These are phyloP conservation scores for Dictyostelium brefeldianum DNA, from an alignment of 78 protist species.

Conservation along the genomic window DNA sequence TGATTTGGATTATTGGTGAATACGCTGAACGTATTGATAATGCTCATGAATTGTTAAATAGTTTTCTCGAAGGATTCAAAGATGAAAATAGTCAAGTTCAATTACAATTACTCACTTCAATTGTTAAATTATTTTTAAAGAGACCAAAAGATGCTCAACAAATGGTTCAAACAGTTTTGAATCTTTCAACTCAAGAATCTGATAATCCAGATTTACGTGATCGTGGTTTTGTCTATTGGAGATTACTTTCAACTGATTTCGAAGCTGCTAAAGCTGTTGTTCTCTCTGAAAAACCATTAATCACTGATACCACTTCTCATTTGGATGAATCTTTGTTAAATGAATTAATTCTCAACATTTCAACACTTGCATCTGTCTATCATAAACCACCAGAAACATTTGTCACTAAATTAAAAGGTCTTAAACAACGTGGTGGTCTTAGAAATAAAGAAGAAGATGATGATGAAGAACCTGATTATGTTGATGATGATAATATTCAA, in stretches of 20 bases:
- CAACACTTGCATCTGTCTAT: constrained; percentile 97
- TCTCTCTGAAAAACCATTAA: constrained; percentile 94
- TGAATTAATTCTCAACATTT: constrained; percentile 93
- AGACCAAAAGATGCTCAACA: constrained; percentile 95
- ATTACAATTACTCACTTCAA: constrained; percentile 98
- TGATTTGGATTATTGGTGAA: constrained; percentile 99
- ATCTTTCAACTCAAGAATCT: constrained; percentile 94
- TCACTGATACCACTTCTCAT: constrained; percentile 91
- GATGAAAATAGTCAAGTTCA: constrained; percentile 97
- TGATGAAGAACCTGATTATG: constrained; percentile 78
- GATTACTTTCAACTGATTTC: constrained; percentile 98
- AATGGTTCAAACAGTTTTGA: constrained; percentile 93
- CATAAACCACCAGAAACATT: constrained; percentile 96
- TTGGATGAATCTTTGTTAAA: constrained; percentile 91
- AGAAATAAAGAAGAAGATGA: constrained; percentile 57
- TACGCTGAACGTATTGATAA: constrained; percentile 99
- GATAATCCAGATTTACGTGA: constrained; percentile 99
- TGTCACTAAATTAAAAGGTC: constrained; percentile 79
- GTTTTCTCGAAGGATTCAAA: constrained; percentile 93
- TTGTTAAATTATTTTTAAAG: constrained; percentile 98
- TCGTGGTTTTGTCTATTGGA: constrained; percentile 99
- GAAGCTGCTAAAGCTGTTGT: constrained; percentile 97
- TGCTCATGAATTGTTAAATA: constrained; percentile 96
- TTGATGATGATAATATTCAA: constrained; percentile 62
- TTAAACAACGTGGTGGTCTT: constrained; percentile 58